Evolutionary conservation across 768 basidiomycete genomes (phyloP), one percentile per base, ranked within the genome.

Genomic region (Boletus vinaceobasis): DNA sequence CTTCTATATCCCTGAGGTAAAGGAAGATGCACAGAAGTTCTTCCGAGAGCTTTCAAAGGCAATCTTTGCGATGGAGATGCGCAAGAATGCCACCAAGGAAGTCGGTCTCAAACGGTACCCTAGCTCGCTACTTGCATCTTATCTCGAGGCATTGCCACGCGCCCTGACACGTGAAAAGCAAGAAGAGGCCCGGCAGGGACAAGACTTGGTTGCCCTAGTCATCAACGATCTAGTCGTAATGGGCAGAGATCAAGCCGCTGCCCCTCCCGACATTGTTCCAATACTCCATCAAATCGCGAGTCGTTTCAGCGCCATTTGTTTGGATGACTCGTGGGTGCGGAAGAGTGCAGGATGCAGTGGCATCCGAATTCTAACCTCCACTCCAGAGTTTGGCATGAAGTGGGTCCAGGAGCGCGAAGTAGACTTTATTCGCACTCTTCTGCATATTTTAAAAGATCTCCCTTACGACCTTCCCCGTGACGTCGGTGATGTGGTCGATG

Each of bases 381-480:
- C 87, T 17, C 81, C 87, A 1, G 81, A 85, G 13, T 70, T 97
- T 38, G 88, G 87, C 17, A 75, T 80, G 45, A 82, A 80, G 60
- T 93, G 94, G 90, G 79, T 93, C 50, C 79, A 82, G 56, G 90
- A 95, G 50, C 86, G 93, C 45, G 90, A 96, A 68, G 79, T 90
- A 31, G 96, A 98, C 59, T 83, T 97, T 57, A 83, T 93, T 50
- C 89, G 94, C 48, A 93, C 90, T 5, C 79, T 98, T 26, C 77
- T 98, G 31, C 92, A 93, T 64, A 87, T 95, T 57, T 76, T 99
- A 45, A 97, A 98, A 67, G 96, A 98, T 66, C 88, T 97, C 63
- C 94, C 96, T 0, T 81, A 83, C 59, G 95, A 98, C 62, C 79
- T 94, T 21, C 91, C 94, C 15, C 82, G 84, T 7, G 85, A 94